Percentiles rank a stretch among this genome's conserved stretches.
phyloP scores from a whole-genome alignment of 176 grass and related monocot species.

The Secale cereale region DNA sequence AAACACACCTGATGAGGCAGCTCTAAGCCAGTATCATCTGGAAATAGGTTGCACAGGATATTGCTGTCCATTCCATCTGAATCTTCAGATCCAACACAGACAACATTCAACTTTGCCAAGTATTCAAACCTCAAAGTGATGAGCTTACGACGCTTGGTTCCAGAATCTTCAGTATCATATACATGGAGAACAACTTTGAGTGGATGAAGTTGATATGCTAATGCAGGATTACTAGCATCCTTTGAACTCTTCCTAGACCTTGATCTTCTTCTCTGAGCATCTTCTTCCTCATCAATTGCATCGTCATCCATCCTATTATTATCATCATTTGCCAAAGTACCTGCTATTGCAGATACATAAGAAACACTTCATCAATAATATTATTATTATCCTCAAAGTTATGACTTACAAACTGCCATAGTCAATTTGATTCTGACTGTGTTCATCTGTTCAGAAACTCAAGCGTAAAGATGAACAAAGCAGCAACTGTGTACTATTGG shows the following conservation, averaged over 20 bases:
- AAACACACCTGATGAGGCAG: slow-evolving; percentile 77
- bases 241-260: slow-evolving; percentile 77
- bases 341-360: slow-evolving; percentile 45
- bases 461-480: neutral
- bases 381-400: neutral
- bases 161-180: slow-evolving; percentile 61
- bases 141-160: slow-evolving; percentile 46
- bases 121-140: slow-evolving; percentile 74
- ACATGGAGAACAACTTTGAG: slow-evolving; percentile 79
- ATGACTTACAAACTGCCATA: neutral
- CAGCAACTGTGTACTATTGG: slow-evolving; percentile 1
- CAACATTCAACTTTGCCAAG: slow-evolving; percentile 85
- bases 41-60: slow-evolving; percentile 97
- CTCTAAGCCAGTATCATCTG: slow-evolving; percentile 88
- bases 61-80: slow-evolving; percentile 56
- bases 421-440: neutral
- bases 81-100: slow-evolving; percentile 86
- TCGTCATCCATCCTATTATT: slow-evolving; percentile 75
- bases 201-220: slow-evolving; percentile 74
- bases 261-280: slow-evolving; percentile 86
- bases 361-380: slow-evolving; percentile 13
- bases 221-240: slow-evolving; percentile 59
- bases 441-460: neutral
- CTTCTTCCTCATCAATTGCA: slow-evolving; percentile 88
- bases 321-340: slow-evolving; percentile 55